Evolutionary conservation across 768 basidiomycete genomes (phyloP).

Genomic region (Paxillus involutus): DNA sequence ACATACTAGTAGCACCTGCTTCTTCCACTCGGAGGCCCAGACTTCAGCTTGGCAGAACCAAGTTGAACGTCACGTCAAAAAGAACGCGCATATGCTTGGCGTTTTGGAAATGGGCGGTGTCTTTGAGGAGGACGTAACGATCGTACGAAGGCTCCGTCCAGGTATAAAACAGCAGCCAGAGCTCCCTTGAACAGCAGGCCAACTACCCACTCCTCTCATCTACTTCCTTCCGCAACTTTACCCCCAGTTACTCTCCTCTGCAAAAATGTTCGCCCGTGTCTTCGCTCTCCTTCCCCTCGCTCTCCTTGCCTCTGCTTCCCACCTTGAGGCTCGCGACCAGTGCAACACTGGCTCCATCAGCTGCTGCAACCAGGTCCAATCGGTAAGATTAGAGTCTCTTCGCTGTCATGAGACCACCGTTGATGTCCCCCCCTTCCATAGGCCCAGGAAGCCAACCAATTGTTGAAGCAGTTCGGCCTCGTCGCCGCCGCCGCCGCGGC

Average conservation of each 20-base stretch:
- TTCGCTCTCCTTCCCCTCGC: constrained; percentile 18
- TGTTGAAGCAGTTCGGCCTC: neutral
- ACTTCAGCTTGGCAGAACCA: too few species aligned
- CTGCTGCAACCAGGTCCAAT: constrained; percentile 14
- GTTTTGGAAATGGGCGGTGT: neutral
- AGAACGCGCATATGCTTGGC: too few species aligned
- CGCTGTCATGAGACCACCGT: neutral
- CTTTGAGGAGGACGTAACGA: neutral
- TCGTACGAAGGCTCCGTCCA: neutral
- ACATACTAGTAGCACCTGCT: too few species aligned
- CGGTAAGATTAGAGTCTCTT: neutral
- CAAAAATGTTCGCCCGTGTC: constrained; percentile 5
- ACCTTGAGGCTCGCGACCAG: constrained; percentile 4
- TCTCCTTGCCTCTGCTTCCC: constrained; percentile 8
- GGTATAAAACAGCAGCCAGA: constrained; percentile 10
- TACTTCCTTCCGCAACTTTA: neutral
- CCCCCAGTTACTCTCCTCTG: too few species aligned
- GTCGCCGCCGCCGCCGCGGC: neutral
- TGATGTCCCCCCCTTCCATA: neutral
- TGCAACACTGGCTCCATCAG: constrained; percentile 5
- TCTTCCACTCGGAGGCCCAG: too few species aligned
- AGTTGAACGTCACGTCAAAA: too few species aligned
- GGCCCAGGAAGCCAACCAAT: neutral
- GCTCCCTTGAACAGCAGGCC: neutral
- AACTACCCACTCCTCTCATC: neutral